Percentiles rank a stretch among this genome's conserved stretches.
Evolutionary conservation across 1,284 basidiomycete genomes (phyloP).

Genomic region (Cutaneotrichosporon spelunceum): DNA sequence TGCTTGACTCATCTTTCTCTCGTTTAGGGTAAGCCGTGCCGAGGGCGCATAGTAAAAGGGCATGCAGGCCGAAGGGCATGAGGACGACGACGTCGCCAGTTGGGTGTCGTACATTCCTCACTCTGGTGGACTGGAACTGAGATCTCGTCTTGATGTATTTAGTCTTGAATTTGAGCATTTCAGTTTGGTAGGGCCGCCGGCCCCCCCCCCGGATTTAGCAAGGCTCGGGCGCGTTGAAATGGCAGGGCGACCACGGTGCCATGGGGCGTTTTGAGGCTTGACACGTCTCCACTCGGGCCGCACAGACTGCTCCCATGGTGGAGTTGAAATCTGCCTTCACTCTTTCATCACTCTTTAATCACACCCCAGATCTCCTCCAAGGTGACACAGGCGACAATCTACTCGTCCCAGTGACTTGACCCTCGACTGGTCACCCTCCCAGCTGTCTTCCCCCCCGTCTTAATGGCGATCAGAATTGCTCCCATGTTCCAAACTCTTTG

Average conservation of each 20-base stretch:
- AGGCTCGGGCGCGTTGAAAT: no score
- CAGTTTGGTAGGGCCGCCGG: no score
- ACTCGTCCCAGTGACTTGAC: not conserved
- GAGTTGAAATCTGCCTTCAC: constrained; percentile 1
- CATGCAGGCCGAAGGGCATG: not conserved
- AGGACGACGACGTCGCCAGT: not conserved
- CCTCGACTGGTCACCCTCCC: not conserved
- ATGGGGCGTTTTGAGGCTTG: no score
- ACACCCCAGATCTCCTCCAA: no score
- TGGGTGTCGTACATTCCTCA: not conserved
- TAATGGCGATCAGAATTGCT: not conserved
- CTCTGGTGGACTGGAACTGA: no score
- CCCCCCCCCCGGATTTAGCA: no score
- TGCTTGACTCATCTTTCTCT: not conserved
- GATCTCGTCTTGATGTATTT: no score
- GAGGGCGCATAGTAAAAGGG: no score
- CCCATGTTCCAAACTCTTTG: not conserved
- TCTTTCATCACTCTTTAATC: not conserved
- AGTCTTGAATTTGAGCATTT: no score
- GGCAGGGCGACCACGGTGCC: no score
- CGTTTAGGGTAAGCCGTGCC: not conserved
- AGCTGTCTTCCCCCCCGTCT: not conserved
- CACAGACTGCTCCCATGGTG: not conserved
- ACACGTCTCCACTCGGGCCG: not conserved
- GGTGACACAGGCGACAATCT: not conserved